Base-by-base conservation (phyloP, 2,329 filamentous ascomycete species). In the Microascus cirrosus region DNA sequence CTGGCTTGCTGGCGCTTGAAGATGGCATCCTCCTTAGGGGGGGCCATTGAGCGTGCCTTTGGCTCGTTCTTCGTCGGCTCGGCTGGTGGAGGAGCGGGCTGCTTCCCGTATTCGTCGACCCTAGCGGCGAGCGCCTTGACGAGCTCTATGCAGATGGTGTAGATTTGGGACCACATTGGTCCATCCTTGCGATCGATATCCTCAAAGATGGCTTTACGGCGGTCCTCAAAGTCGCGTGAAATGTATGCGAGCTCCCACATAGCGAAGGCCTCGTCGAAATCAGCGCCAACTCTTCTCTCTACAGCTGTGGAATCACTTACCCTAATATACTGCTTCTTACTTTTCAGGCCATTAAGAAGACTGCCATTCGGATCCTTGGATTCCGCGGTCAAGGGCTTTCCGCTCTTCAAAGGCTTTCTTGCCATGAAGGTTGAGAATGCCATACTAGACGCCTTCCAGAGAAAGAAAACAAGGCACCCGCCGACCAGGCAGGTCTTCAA, bases 311-410 rank as follows among this genome's bases (percentile, higher is more conserved):
- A 8, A 28, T 52, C 36, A 68, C 77, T 65, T 72, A 87, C 86
- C 71, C 83, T 85, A 60, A 89, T 84, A 11, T 89, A 77, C 10
- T 89, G 78, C 69, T 93, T 94, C 73, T 91, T 94, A 62, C 86
- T 86, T 68, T 86, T 92, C 53, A 97, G 71, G 0, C 93, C 93
- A 59, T 85, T 90, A 54, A 97, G 70, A 32, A 97, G 77, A 67
- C 89, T 96, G 39, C 90, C 91, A 66, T 96, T 97, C 1, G 93
- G 90, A 69, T 96, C 92, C 67, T 89, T 94, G 18, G 90, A 89
- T 63, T 93, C 89, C 20, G 82, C 81, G 0, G 90, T 96, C 58
- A 97, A 80, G 3, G 92, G 91, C 65, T 86, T 82, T n/a, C 81
- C 86, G 63, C 89, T 89, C 74, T 95, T 96, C 57, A 95, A 69